Conservation (phyloP, 2,329 filamentous ascomycete species). For the Pestalotiopsis sp. region DNA sequence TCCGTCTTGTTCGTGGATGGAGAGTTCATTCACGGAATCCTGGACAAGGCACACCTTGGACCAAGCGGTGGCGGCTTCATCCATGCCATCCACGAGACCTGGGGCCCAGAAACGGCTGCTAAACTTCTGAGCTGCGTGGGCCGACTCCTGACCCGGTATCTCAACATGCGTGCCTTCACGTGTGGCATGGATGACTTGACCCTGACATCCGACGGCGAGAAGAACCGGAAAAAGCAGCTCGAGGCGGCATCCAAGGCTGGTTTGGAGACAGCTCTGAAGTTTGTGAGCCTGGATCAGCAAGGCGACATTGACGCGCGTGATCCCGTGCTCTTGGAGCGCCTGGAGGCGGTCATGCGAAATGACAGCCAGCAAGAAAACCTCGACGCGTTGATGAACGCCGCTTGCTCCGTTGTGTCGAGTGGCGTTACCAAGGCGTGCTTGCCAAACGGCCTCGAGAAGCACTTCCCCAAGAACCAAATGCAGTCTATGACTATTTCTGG, state of each 20-base stretch:
- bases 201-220: constrained; percentile 78
- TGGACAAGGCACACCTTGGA: constrained; percentile 95
- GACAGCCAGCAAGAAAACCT: constrained; percentile 87
- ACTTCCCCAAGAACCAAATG: constrained; percentile 97
- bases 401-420: constrained; percentile 70
- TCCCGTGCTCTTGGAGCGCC: constrained; percentile 69
- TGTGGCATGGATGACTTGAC: constrained; percentile 96
- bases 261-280: constrained; percentile 78
- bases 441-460: constrained; percentile 80
- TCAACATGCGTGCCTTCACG: constrained; percentile 93
- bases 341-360: constrained; percentile 89
- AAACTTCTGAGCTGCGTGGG: constrained; percentile 88
- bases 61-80: constrained; percentile 84
- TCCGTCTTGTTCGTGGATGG: constrained; percentile 81
- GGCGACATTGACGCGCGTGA: constrained; percentile 57
- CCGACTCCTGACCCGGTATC: constrained; percentile 81
- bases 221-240: constrained; percentile 67
- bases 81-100: constrained; percentile 90
- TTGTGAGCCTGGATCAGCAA: constrained; percentile 76
- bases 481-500: constrained; percentile 97
- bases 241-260: constrained; percentile 68
- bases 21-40: constrained; percentile 83
- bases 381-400: constrained; percentile 82
- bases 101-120: constrained; percentile 83
- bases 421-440: constrained; percentile 78